Evolutionary conservation across 768 basidiomycete genomes (phyloP).

Genomic region (Galerina marginata): DNA sequence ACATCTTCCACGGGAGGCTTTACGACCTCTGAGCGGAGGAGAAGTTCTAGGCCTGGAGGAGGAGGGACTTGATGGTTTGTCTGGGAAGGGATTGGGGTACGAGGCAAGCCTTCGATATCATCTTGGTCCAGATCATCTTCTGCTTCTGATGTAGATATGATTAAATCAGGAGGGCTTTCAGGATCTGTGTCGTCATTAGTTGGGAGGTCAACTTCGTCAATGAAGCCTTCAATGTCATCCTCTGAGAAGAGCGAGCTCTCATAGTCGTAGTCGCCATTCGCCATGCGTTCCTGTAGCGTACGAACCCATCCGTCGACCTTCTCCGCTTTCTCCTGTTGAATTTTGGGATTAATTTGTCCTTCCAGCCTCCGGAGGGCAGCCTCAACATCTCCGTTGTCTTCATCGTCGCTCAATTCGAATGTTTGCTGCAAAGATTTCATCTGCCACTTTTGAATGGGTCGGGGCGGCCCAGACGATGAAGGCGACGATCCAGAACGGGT

Average conservation of each 20-base stretch:
- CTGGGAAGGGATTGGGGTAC: conserved; percentile 42
- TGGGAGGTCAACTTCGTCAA: conserved; percentile 28
- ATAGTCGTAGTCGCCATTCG: conserved; percentile 65
- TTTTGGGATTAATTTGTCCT: conserved; percentile 80
- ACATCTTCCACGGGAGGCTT: conserved; percentile 64
- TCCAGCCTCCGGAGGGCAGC: conserved; percentile 82
- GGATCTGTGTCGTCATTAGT: conserved; percentile 23
- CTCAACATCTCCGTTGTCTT: conserved; percentile 75
- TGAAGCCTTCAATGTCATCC: conserved; percentile 32
- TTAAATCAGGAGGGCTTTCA: conserved; percentile 18
- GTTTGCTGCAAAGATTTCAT: conserved; percentile 63
- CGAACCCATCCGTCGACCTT: conserved; percentile 88
- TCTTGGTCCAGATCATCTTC: conserved; percentile 27
- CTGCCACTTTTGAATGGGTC: conserved; percentile 79
- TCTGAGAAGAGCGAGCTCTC: conserved; percentile 66
- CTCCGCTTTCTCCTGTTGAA: conserved; percentile 69
- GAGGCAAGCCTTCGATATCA: conserved; percentile 23
- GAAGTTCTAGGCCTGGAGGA: conserved; percentile 34
- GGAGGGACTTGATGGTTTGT: conserved; percentile 29
- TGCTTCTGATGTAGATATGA: conserved; percentile 15
- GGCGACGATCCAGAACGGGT: conserved; percentile 40
- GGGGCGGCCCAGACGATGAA: conserved; percentile 43
- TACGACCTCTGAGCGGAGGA: conserved; percentile 41
- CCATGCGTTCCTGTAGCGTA: conserved; percentile 69
- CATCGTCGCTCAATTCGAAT: conserved; percentile 77